Percentiles rank a stretch among this genome's conserved stretches.
Conservation (phyloP, 1,139 yeast species). For the Blastobotrys capitulatus region DNA sequence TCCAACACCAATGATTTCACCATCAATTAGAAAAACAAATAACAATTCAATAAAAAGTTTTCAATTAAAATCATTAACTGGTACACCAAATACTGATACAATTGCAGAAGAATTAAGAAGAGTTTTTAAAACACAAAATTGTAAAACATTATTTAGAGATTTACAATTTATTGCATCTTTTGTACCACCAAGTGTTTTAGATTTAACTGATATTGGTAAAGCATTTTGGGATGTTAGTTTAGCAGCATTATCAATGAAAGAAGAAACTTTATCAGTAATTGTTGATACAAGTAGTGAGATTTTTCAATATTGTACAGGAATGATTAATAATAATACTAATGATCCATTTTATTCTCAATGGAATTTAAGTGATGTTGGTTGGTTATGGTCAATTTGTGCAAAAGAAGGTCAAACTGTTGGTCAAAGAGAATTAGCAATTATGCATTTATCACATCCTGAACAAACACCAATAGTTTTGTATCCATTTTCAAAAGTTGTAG, state of each 20-base stretch:
- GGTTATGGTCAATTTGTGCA: slow-evolving; percentile 30
- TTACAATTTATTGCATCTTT: slow-evolving; percentile 35
- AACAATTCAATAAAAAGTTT: slow-evolving; percentile 8
- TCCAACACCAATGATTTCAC: slow-evolving; percentile 13
- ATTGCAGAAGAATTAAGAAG: slow-evolving; percentile 31
- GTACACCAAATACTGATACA: slow-evolving; percentile 30
- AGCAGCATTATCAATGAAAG: slow-evolving; percentile 34
- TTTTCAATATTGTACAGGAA: slow-evolving; percentile 30
- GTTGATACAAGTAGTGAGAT: slow-evolving; percentile 33
- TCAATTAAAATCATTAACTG: neutral
- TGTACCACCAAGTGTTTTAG: slow-evolving; percentile 31
- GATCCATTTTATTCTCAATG: slow-evolving; percentile 22
- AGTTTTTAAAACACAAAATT: slow-evolving; percentile 23
- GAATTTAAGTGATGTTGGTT: slow-evolving; percentile 27
- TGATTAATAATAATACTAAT: slow-evolving; percentile 15
- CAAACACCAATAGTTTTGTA: slow-evolving; percentile 24
- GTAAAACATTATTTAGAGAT: slow-evolving; percentile 34
- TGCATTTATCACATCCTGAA: slow-evolving; percentile 32
- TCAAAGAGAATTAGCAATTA: slow-evolving; percentile 31
- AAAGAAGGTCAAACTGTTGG: slow-evolving; percentile 30
- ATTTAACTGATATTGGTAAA: slow-evolving; percentile 31
- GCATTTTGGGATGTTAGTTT: slow-evolving; percentile 37
- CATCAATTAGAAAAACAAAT: neutral
- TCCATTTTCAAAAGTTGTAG: slow-evolving; percentile 26
- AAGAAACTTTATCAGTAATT: slow-evolving; percentile 29